Percentiles rank a stretch among this genome's conserved stretches.
Evolutionary conservation across 139 green algal species (phyloP).

Genomic region (Zygnema cylindricum): DNA sequence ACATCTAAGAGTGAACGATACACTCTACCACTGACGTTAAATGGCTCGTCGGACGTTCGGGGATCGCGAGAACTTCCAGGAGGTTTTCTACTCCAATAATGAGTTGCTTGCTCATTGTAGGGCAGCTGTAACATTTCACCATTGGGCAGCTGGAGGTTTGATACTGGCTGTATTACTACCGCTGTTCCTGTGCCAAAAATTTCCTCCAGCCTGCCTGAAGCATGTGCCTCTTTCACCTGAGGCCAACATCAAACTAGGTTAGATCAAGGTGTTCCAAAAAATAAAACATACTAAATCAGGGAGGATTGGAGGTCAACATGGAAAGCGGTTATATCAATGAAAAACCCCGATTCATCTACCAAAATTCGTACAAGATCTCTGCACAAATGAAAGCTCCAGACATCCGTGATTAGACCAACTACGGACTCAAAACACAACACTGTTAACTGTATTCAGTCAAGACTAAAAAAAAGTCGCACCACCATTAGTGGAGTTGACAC

Average conservation of each 20-base stretch:
- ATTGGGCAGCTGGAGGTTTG: not conserved
- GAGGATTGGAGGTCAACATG: too few species aligned
- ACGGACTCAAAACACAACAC: too few species aligned
- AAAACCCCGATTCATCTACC: too few species aligned
- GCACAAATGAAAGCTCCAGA: too few species aligned
- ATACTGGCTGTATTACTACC: constrained; percentile 79
- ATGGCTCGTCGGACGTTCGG: constrained; percentile 14
- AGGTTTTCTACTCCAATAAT: constrained; percentile 42
- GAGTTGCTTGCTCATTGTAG: constrained; percentile 24
- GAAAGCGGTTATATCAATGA: too few species aligned
- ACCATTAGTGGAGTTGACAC: too few species aligned
- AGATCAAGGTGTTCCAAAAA: too few species aligned
- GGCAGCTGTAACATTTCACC: constrained; percentile 16
- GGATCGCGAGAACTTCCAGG: not conserved
- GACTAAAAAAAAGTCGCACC: too few species aligned
- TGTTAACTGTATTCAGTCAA: too few species aligned
- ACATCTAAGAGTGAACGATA: constrained; percentile 52
- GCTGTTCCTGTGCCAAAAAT: constrained; percentile 83
- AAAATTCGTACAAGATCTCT: too few species aligned
- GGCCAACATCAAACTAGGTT: not conserved
- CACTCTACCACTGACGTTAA: constrained; percentile 41
- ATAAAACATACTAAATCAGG: too few species aligned
- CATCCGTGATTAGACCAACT: too few species aligned
- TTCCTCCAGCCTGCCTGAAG: constrained; percentile 72
- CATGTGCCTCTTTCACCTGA: constrained; percentile 58